Percentiles rank a stretch among this genome's conserved stretches.
phyloP scores from a whole-genome alignment of 306 rosid species.

The Albizia julibrissin region DNA sequence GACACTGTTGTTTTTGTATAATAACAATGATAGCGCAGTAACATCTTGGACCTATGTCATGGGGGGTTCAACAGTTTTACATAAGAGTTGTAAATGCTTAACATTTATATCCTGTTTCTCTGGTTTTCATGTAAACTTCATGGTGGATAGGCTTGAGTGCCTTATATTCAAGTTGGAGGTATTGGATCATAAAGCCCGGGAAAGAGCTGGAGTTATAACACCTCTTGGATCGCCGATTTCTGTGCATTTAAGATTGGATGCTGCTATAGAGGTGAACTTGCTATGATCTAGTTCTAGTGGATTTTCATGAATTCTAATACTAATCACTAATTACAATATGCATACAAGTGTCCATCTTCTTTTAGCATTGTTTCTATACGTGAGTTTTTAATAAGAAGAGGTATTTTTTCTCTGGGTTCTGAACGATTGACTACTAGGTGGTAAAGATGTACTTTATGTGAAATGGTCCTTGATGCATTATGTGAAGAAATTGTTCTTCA shows the following conservation, averaged over 20 bases:
- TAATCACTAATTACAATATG: neutral
- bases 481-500: neutral
- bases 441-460: slow-evolving; percentile 1
- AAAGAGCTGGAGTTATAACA: slow-evolving; percentile 88
- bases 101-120: slow-evolving; percentile 15
- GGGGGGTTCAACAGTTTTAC: neutral
- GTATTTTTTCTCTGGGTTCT: neutral
- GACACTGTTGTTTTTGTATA: slow-evolving; percentile 6
- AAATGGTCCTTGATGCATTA: neutral
- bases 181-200: slow-evolving; percentile 95
- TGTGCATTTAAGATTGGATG: slow-evolving; percentile 74
- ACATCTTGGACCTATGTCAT: neutral
- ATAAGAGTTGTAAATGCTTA: slow-evolving; percentile 4
- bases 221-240: slow-evolving; percentile 91
- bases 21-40: neutral
- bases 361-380: slow-evolving; percentile 8
- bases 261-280: slow-evolving; percentile 74
- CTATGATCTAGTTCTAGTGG: neutral
- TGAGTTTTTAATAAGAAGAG: slow-evolving; percentile 22
- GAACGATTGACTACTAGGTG: neutral
- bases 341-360: neutral
- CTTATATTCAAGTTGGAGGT: slow-evolving; percentile 94
- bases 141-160: slow-evolving; percentile 72
- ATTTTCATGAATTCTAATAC: neutral
- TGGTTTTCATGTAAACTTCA: slow-evolving; percentile 26